Percentiles rank a stretch among this genome's conserved stretches.
Conservation (phyloP, 768 basidiomycete species). For the Leccinum uliginosum region DNA sequence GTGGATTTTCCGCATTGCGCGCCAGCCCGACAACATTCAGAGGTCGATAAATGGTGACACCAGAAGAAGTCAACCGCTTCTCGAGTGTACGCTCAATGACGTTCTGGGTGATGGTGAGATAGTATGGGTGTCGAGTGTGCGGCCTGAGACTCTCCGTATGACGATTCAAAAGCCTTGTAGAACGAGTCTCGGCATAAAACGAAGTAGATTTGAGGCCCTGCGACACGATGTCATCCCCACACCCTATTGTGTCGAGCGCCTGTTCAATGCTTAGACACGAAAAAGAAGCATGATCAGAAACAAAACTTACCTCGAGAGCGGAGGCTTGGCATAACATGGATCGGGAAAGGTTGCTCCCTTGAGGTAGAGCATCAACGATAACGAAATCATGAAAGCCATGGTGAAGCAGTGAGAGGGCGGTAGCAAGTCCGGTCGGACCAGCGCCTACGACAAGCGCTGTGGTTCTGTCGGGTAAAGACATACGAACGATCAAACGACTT, state of each 20-base stretch:
- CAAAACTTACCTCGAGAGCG: slow-evolving; percentile 43
- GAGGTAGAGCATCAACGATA: slow-evolving; percentile 37
- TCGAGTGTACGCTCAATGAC: slow-evolving; percentile 40
- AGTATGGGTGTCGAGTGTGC: slow-evolving; percentile 43
- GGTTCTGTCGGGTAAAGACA: slow-evolving; percentile 32
- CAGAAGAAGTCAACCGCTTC: slow-evolving; percentile 28
- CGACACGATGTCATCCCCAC: slow-evolving; percentile 35
- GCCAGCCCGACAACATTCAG: slow-evolving; percentile 37
- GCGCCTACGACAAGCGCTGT: slow-evolving; percentile 48
- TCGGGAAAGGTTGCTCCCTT: slow-evolving; percentile 38
- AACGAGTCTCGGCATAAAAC: slow-evolving; percentile 30
- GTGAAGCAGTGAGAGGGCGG: slow-evolving; percentile 41
- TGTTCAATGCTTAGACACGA: slow-evolving; percentile 30
- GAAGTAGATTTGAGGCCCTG: slow-evolving; percentile 31
- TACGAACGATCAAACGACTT: too few relatives aligned
- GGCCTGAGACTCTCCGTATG: slow-evolving; percentile 33
- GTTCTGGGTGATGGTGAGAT: slow-evolving; percentile 41
- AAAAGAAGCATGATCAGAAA: background rate
- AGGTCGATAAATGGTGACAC: slow-evolving; percentile 34
- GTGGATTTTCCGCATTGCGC: slow-evolving; percentile 22
- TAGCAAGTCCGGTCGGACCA: slow-evolving; percentile 45
- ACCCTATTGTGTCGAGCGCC: slow-evolving; percentile 45
- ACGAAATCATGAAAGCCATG: slow-evolving; percentile 39
- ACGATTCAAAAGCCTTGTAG: slow-evolving; percentile 22
- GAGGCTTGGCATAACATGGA: slow-evolving; percentile 43